Percentiles rank a stretch among this genome's conserved stretches.
Conservation (phyloP, 2,329 filamentous ascomycete genomes). For the Leptodontidium sp. region DNA sequence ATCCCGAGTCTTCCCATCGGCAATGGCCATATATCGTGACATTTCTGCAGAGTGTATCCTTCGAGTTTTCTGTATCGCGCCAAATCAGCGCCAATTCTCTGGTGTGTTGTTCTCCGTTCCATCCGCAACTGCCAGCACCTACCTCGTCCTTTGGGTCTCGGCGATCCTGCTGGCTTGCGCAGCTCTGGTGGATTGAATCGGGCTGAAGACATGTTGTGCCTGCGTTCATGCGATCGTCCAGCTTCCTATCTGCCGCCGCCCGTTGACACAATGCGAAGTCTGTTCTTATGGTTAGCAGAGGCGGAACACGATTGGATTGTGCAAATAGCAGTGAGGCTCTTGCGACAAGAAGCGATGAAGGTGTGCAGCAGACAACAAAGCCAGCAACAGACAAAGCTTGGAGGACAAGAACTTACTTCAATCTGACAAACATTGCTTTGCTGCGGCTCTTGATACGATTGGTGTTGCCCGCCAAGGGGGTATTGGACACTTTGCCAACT, state of each 20-base stretch:
- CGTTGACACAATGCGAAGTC: slow-evolving; percentile 44
- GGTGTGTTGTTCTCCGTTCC: background rate
- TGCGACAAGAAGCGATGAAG: background rate
- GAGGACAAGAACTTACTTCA: slow-evolving; percentile 39
- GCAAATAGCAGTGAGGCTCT: background rate
- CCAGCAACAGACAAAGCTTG: slow-evolving; percentile 21
- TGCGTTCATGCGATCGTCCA: slow-evolving; percentile 25
- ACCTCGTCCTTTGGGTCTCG: slow-evolving; percentile 65
- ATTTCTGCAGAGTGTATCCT: slow-evolving; percentile 91
- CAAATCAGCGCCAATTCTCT: slow-evolving; percentile 33
- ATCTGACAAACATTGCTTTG: slow-evolving; percentile 44
- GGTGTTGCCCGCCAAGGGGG: slow-evolving; percentile 28
- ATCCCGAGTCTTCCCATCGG: slow-evolving; percentile 88
- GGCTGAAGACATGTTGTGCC: slow-evolving; percentile 44
- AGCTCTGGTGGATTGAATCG: slow-evolving; percentile 45
- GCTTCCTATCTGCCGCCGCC: slow-evolving; percentile 45
- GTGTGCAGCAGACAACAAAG: slow-evolving; percentile 4
- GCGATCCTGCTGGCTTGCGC: slow-evolving; percentile 58
- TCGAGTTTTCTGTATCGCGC: slow-evolving; percentile 66
- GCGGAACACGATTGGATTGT: background rate
- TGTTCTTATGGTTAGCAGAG: slow-evolving; percentile 34
- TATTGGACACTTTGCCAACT: background rate
- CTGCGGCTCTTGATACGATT: slow-evolving; percentile 22
- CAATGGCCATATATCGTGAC: slow-evolving; percentile 94
- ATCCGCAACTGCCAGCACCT: slow-evolving; percentile 40